Base-by-base conservation (phyloP, 345 rosid species). In the Boechera divaricarpa region DNA sequence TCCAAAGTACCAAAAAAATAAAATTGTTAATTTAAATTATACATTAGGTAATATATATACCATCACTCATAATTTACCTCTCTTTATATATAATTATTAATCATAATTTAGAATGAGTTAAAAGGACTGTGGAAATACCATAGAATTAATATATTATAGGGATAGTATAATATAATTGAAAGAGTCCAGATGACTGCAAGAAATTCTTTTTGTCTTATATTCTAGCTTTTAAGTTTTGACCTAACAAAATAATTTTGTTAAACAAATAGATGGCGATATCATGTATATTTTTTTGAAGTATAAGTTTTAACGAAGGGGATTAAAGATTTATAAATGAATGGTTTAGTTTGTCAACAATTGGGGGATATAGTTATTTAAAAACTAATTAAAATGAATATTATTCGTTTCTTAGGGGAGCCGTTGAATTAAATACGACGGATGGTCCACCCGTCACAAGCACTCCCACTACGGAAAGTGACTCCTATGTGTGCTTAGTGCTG, bases 391-490 rank as follows among this genome's bases (percentile, higher is more conserved):
- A 70, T 28, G 51, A 69, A 7, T 45, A 70, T n/a, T 70, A 77
- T 70, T 70, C 76, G 76, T 55, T 56, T 63, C 3, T 56, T 13
- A 70, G 60, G 75, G 60, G 71, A 70, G 61, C 76, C 80, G 35
- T 70, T 70, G 76, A 77, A 77, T 70, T 44, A 55, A 70, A 36
- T 63, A 70, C 44, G 65, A 8, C 44, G 49, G 60, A 31, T 61
- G 77, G 77, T 71, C 81, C 81, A 64, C 72, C 69, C 55, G 55
- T 54, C 75, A 77, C 47, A 61, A 64, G 3, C 80, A 47, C 70
- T 55, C 56, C 76, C 81, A 77, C 77, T 77, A 77, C 24, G 76
- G 61, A 63, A 63, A 70, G 76, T 77, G 81, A 76, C 54, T 71
- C 21, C 67, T 70, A 39, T 39, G 10, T 70, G 45, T 70, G 80